Base-by-base conservation (phyloP, 805 yeast species). In the Barnettozyma pratensis region DNA sequence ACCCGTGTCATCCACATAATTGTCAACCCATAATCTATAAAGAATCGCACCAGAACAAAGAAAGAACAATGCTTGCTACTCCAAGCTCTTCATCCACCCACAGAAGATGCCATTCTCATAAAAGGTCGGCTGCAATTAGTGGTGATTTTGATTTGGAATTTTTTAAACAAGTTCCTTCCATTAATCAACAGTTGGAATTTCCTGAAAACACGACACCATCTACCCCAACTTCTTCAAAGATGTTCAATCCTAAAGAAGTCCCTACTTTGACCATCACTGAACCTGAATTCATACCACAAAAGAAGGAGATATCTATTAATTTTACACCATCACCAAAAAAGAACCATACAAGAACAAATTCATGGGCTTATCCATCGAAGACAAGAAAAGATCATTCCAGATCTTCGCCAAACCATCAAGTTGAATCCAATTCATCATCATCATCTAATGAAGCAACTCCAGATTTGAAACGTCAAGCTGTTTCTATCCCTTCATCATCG, bases 121-220 rank as follows among this genome's bases (percentile, higher is more conserved):
- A 87, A 59, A 71, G 96, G 45, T 88, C 96, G 0, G 90, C 92
- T 26, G 96, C 96, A 0, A 83, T 89, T 6, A 85, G 94, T 7
- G 94, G 94, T 4, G 96, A 89, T 62, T 85, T 87, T 61, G 94
- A 86, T 34, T 42, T 54, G 39, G 61, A 57, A 6, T 56, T 54
- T 40, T 61, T 61, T 44, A 54, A 50, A 12, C 53, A 56, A 19
- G 29, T 19, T 6, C 57, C 58, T 1, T 56, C 61, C 6, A 53
- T 57, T 38, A 47, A 46, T 27, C 53, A 55, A 27, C 45, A 51
- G 14, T 39, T 54, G 4, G 42, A 44, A 11, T 47, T 50, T 11
- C 42, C 54, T 8, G 29, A 12, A 5, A 4, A 37, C 6, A n/a
- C 37, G 14, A 9, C 42, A 6, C 42, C 45, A 14, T 30, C 42